phyloP scores from a whole-genome alignment of 495 filamentous ascomycete species.

The Tuber melanosporum region DNA sequence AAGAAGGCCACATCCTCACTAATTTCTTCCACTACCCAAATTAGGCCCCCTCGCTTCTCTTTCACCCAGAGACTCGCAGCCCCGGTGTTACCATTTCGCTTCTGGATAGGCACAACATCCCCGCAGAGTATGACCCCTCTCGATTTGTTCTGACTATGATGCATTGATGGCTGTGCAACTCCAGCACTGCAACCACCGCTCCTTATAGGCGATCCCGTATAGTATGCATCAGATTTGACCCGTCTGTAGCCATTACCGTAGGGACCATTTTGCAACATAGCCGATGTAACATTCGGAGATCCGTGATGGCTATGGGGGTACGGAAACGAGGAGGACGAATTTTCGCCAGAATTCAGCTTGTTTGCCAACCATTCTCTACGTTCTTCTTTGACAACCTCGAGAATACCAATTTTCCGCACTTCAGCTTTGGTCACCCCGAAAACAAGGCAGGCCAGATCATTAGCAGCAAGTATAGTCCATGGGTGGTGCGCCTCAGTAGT shows the following conservation, averaged over 20 bases:
- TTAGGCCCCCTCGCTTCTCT: conserved; percentile 86
- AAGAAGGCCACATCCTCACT: conserved; percentile 82
- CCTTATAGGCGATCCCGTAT: conserved; percentile 38
- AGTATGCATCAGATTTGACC: conserved; percentile 42
- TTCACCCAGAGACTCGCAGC: conserved; percentile 97
- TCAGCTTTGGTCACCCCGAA: conserved; percentile 94
- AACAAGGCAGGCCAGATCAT: conserved; percentile 89
- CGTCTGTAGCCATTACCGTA: conserved; percentile 40
- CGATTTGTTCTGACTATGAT: conserved; percentile 56
- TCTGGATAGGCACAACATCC: conserved; percentile 93
- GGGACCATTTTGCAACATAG: conserved; percentile 30
- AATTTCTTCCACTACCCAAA: conserved; percentile 97
- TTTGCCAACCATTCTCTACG: conserved; percentile 81
- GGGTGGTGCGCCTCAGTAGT: conserved; percentile 80
- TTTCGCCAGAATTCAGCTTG: conserved; percentile 57
- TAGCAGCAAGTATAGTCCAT: conserved; percentile 95
- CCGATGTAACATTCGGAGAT: conserved; percentile 33
- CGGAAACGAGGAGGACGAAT: conserved; percentile 44
- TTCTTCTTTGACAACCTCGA: conserved; percentile 88
- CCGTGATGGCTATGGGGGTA: conserved; percentile 47
- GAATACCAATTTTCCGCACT: conserved; percentile 85
- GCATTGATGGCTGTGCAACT: conserved; percentile 50
- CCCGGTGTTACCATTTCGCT: conserved; percentile 83
- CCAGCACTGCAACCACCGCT: conserved; percentile 24
- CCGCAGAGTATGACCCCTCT: conserved; percentile 90